phyloP scores from a whole-genome alignment of 2,329 filamentous ascomycete genomes.

The Raffaelea arxii region DNA sequence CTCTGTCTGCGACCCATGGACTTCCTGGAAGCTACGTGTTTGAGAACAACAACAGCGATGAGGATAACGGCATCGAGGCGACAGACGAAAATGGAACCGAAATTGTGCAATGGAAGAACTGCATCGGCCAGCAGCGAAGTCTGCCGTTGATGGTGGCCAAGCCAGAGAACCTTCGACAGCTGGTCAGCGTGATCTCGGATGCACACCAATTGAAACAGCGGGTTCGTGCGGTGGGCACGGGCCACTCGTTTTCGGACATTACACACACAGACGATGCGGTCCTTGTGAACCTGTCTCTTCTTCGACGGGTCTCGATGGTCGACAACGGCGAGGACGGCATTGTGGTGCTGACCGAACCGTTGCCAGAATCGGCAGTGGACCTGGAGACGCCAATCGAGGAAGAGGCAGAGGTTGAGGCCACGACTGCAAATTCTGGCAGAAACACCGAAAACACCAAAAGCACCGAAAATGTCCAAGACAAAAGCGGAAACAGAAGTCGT shows the following conservation, averaged over 20 bases:
- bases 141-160: slow-evolving; percentile 11
- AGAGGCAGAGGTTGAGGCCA: not conserved
- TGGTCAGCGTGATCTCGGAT: slow-evolving; percentile 14
- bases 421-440: no score
- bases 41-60: not conserved
- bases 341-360: slow-evolving; percentile 1
- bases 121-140: slow-evolving; percentile 15
- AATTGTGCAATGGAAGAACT: slow-evolving; percentile 13
- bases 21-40: slow-evolving; percentile 1
- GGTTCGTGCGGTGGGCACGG: slow-evolving; percentile 17
- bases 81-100: not conserved
- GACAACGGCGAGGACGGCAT: slow-evolving; percentile 13
- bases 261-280: slow-evolving; percentile 13
- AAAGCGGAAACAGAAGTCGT: slow-evolving; percentile 7
- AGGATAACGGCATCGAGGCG: not conserved
- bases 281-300: slow-evolving; percentile 12
- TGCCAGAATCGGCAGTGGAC: not conserved
- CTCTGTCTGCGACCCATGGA: slow-evolving; percentile 5
- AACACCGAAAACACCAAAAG: no score
- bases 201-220: slow-evolving; percentile 11
- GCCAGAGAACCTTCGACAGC: slow-evolving; percentile 14
- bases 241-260: slow-evolving; percentile 18
- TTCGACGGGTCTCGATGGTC: slow-evolving; percentile 12
- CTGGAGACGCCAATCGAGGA: not conserved
- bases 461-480: not conserved